phyloP scores from a whole-genome alignment of 495 filamentous ascomycete species.

The Evernia prunastri region DNA sequence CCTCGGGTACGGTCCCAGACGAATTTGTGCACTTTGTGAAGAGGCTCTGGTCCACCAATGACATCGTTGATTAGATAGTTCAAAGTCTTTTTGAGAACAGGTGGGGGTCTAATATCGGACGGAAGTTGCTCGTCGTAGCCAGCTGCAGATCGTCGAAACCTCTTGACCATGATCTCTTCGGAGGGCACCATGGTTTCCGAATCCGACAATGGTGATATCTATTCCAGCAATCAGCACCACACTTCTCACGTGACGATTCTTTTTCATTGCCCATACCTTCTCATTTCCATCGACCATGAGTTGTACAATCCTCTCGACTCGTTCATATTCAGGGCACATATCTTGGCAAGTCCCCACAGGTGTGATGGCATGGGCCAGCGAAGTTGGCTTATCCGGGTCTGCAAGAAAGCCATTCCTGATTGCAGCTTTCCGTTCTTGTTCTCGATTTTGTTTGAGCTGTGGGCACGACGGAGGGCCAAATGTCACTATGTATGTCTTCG shows the following conservation, averaged over 20 bases:
- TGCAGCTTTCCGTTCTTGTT: slow-evolving; percentile 58
- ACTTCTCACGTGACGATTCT: neutral
- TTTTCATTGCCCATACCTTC: slow-evolving; percentile 39
- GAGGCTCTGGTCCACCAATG: slow-evolving; percentile 53
- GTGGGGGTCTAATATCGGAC: slow-evolving; percentile 81
- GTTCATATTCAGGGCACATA: slow-evolving; percentile 93
- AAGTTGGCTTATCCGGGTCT: slow-evolving; percentile 79
- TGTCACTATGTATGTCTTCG: slow-evolving; percentile 21
- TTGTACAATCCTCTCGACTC: slow-evolving; percentile 68
- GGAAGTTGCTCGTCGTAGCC: slow-evolving; percentile 87
- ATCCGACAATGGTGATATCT: slow-evolving; percentile 27
- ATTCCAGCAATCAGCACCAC: slow-evolving; percentile 16
- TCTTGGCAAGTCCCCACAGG: slow-evolving; percentile 83
- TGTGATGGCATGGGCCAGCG: slow-evolving; percentile 74
- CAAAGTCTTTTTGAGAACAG: slow-evolving; percentile 64
- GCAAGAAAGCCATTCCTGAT: slow-evolving; percentile 73
- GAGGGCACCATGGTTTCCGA: slow-evolving; percentile 36
- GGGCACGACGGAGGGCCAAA: slow-evolving; percentile 26
- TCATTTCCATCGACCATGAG: slow-evolving; percentile 56
- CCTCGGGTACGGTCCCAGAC: slow-evolving; percentile 91
- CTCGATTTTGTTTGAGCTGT: slow-evolving; percentile 61
- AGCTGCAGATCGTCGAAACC: slow-evolving; percentile 82
- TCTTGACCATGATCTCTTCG: slow-evolving; percentile 70
- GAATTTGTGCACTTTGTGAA: slow-evolving; percentile 72
- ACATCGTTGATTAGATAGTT: slow-evolving; percentile 79